Evolutionary conservation across 768 basidiomycete genomes (phyloP).

Genomic region (Dictyophora rubrovolvata): DNA sequence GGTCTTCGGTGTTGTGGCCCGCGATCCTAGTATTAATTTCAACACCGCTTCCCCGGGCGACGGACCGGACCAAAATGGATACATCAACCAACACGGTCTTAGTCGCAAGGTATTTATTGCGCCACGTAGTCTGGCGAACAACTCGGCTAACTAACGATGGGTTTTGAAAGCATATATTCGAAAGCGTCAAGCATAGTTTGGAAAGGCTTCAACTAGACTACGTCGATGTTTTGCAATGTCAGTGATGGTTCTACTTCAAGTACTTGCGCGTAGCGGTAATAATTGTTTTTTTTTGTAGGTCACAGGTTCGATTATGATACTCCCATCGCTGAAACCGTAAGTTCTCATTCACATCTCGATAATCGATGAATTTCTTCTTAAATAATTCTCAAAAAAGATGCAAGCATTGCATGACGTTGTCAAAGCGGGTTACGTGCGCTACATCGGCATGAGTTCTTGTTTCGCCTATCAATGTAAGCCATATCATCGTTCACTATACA

Average conservation of each 20-base stretch:
- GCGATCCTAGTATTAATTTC: slow-evolving; percentile 11
- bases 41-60: slow-evolving; percentile 1
- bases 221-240: slow-evolving; percentile 36
- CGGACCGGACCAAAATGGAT: slow-evolving; percentile 26
- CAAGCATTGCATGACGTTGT: slow-evolving; percentile 43
- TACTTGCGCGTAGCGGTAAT: neutral
- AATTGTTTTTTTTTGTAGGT: slow-evolving; percentile 15
- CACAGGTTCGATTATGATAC: slow-evolving; percentile 34
- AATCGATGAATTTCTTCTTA: neutral
- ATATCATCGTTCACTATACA: neutral
- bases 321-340: slow-evolving; percentile 30
- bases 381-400: slow-evolving; percentile 23
- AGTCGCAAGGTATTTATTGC: slow-evolving; percentile 29
- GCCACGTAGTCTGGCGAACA: neutral
- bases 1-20: slow-evolving; percentile 18
- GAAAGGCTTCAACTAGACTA: slow-evolving; percentile 35
- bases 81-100: slow-evolving; percentile 43
- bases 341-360: neutral
- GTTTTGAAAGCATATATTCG: slow-evolving; percentile 35
- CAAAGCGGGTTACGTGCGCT: slow-evolving; percentile 36
- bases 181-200: slow-evolving; percentile 29
- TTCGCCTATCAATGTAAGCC: slow-evolving; percentile 30
- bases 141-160: neutral
- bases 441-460: slow-evolving; percentile 35
- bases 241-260: slow-evolving; percentile 3